Evolutionary conservation across 352 stramenopile species (phyloP).

Genomic region (Globisporangium nunn): DNA sequence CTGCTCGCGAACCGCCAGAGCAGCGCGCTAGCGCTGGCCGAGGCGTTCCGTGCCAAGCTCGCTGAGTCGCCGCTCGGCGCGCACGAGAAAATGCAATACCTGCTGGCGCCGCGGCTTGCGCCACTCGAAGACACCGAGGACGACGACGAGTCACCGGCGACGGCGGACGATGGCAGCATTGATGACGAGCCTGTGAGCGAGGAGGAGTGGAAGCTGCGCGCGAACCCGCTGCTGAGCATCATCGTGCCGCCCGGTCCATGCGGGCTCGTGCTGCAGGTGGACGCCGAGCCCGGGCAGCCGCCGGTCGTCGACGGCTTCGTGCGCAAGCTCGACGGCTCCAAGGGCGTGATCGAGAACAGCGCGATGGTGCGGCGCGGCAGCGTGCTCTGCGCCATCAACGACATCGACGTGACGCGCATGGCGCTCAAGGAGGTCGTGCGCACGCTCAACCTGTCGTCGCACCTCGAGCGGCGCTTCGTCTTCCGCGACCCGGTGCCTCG

Average conservation of each 20-base stretch:
- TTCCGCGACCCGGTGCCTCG: constrained; percentile 34
- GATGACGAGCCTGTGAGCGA: constrained; percentile 40
- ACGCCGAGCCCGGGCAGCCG: constrained; percentile 18
- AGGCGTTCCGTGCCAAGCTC: constrained; percentile 64
- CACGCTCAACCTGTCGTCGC: constrained; percentile 64
- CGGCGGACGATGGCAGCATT: constrained; percentile 10
- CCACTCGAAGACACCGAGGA: constrained; percentile 3
- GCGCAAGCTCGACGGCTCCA: constrained; percentile 49
- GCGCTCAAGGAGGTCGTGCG: constrained; percentile 61
- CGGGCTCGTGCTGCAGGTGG: constrained; percentile 60
- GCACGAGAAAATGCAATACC: constrained; percentile 57
- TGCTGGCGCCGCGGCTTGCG: constrained; percentile 19
- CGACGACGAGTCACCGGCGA: constrained; percentile 8
- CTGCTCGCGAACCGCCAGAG: constrained; percentile 18
- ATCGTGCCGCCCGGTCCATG: constrained; percentile 69
- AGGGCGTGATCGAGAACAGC: constrained; percentile 75
- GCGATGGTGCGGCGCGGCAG: constrained; percentile 55
- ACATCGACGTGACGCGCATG: constrained; percentile 63
- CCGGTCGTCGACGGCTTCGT: constrained; percentile 76
- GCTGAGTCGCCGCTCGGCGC: constrained; percentile 63
- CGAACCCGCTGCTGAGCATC: constrained; percentile 55
- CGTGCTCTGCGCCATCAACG: constrained; percentile 72
- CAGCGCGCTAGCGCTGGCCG: constrained; percentile 46
- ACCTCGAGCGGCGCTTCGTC: constrained; percentile 65
- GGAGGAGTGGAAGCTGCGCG: constrained; percentile 61